phyloP scores from a whole-genome alignment of 139 green algal genomes.

The Chlamydomonas sp. region DNA sequence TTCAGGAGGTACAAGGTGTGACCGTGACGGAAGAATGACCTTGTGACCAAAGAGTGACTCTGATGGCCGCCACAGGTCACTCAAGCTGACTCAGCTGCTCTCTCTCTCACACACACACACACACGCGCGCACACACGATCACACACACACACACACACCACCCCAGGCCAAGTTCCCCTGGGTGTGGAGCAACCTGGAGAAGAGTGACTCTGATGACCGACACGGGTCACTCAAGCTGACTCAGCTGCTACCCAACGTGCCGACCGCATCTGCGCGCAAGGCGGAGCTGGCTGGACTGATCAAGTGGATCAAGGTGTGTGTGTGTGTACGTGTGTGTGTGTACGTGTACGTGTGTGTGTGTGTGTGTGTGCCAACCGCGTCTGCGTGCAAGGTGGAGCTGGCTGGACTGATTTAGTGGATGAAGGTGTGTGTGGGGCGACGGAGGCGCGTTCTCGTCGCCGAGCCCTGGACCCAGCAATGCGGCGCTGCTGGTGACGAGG shows the following conservation, averaged over 20 bases:
- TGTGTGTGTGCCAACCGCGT: no score
- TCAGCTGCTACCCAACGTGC: conserved; percentile 26
- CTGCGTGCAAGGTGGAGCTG: no score
- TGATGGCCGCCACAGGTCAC: conserved; percentile 12
- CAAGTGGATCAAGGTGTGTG: conserved; percentile 21
- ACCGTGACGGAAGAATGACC: no score
- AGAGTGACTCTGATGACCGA: conserved; percentile 10
- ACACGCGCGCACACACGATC: background rate
- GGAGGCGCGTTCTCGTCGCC: no score
- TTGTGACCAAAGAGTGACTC: no score
- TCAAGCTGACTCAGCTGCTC: conserved; percentile 31
- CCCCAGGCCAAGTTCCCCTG: conserved; percentile 40
- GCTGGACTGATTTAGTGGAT: no score
- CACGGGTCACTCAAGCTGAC: conserved; percentile 24
- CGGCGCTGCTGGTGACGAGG: no score
- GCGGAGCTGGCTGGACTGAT: conserved; percentile 15
- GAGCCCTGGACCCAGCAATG: no score
- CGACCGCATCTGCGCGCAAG: conserved; percentile 24
- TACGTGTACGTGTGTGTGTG: no score
- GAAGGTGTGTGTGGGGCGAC: no score
- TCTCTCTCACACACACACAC: background rate
- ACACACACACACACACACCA: background rate
- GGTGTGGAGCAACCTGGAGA: conserved; percentile 29
- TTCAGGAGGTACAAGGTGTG: no score
- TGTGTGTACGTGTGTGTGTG: no score